A percentile compares a stretch with the other conserved stretches of the same genome.
Evolutionary conservation across 371 early-diverging fungal genomes (phyloP).

Genomic region (Smittium mucronatum): DNA sequence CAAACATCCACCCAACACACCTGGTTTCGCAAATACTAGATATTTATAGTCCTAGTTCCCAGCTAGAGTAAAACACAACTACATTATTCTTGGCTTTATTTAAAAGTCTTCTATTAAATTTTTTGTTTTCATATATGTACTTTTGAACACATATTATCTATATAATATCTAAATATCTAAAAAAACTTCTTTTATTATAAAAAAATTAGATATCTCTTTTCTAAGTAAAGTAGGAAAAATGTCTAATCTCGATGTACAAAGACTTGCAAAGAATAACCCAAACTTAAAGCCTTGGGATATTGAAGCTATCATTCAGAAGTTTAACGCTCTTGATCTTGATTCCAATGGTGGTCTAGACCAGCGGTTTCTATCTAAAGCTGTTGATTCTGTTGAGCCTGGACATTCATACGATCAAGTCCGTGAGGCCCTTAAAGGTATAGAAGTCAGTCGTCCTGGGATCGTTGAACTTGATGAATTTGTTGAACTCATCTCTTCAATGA

Average conservation of each 20-base stretch:
- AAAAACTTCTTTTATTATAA: too few relatives aligned
- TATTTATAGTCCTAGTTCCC: too few relatives aligned
- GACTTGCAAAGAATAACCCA: conserved; percentile 31
- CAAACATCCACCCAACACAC: too few relatives aligned
- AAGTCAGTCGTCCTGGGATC: conserved; percentile 53
- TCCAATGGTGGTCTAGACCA: conserved; percentile 61
- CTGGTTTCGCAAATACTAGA: too few relatives aligned
- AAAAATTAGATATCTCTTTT: too few relatives aligned
- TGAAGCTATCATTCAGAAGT: conserved; percentile 26
- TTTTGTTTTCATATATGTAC: too few relatives aligned
- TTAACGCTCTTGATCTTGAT: conserved; percentile 56
- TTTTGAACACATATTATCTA: too few relatives aligned
- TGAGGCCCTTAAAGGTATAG: conserved; percentile 52
- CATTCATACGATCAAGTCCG: conserved; percentile 65
- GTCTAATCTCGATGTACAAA: conserved; percentile 22
- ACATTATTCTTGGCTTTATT: too few relatives aligned
- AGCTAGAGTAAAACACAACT: too few relatives aligned
- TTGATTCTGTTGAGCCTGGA: conserved; percentile 54
- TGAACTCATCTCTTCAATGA: conserved; percentile 49
- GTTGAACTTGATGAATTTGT: conserved; percentile 74
- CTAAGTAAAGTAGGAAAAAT: conserved; percentile 12
- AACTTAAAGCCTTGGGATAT: conserved; percentile 36
- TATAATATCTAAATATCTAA: too few relatives aligned
- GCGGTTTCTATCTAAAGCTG: conserved; percentile 52
- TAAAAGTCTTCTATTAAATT: too few relatives aligned